A percentile compares a stretch with the other conserved stretches of the same genome.
Conservation (phyloP, 192 early-diverging fungal genomes). For the Entomortierella lignicola region DNA sequence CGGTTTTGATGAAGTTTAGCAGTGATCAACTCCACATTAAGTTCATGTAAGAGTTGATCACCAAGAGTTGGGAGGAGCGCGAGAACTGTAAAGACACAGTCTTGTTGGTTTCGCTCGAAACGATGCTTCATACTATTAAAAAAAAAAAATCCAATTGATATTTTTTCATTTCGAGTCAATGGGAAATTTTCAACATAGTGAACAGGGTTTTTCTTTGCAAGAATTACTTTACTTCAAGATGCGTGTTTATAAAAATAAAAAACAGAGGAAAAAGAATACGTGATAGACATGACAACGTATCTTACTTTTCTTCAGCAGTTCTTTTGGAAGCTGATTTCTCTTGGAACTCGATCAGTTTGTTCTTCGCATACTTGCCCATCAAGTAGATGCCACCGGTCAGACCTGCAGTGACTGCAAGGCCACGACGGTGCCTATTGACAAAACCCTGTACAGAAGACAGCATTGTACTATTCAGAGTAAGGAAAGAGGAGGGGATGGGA, state of each 20-base stretch:
- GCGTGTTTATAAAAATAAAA: too few relatives aligned
- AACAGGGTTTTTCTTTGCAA: too few relatives aligned
- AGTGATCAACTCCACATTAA: conserved; percentile 84
- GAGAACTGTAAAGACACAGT: conserved; percentile 89
- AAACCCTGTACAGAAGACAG: conserved; percentile 65
- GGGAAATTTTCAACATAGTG: too few relatives aligned
- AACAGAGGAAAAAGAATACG: too few relatives aligned
- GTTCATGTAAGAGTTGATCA: conserved; percentile 79
- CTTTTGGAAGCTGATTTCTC: conserved; percentile 72
- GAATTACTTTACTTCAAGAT: too few relatives aligned
- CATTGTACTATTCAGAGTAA: conserved; percentile 11
- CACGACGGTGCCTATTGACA: conserved; percentile 73
- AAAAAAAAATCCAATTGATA: too few relatives aligned
- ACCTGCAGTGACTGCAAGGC: conserved; percentile 71
- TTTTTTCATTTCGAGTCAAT: too few relatives aligned
- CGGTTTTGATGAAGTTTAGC: conserved; percentile 70
- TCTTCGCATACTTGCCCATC: conserved; percentile 77
- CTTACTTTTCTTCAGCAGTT: conserved; percentile 82
- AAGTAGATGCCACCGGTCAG: conserved; percentile 77
- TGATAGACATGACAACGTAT: not conserved
- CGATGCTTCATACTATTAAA: conserved; percentile 86
- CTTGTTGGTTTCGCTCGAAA: conserved; percentile 95
- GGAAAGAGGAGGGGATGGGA: not conserved
- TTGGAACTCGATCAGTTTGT: conserved; percentile 80
- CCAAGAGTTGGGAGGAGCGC: conserved; percentile 84